phyloP scores from a whole-genome alignment of 2,329 filamentous ascomycete genomes.

The Neopestalotiopsis sp. region DNA sequence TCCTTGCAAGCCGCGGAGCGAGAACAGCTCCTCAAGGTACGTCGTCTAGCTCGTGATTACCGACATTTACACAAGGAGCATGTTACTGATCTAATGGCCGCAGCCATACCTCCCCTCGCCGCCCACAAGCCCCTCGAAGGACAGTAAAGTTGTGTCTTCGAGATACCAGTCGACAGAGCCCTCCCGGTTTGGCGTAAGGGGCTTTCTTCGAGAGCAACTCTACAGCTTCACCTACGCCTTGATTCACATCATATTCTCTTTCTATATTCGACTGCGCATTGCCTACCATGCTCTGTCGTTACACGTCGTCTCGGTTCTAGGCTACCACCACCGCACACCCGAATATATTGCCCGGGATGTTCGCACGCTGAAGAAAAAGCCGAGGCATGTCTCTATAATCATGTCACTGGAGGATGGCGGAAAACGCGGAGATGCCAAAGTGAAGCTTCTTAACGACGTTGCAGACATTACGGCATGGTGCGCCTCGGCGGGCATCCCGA shows the following conservation, averaged over 20 bases:
- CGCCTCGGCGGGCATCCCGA: constrained; percentile 84
- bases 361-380: constrained; percentile 72
- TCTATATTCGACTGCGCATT: constrained; percentile 84
- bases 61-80: background rate
- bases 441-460: constrained; percentile 86
- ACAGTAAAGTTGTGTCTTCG: constrained; percentile 29
- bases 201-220: constrained; percentile 65
- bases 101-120: constrained; percentile 43
- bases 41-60: background rate
- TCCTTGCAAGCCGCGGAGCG: constrained; percentile 48
- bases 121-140: constrained; percentile 18
- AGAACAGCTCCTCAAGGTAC: constrained; percentile 43
- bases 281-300: constrained; percentile 80
- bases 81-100: constrained; percentile 18
- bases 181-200: constrained; percentile 61
- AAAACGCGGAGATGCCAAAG: constrained; percentile 74
- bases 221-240: constrained; percentile 71
- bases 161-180: constrained; percentile 25
- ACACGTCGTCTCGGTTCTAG: constrained; percentile 79
- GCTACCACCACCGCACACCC: constrained; percentile 95
- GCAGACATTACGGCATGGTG: constrained; percentile 94
- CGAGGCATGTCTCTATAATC: constrained; percentile 87
- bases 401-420: constrained; percentile 75
- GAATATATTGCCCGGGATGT: constrained; percentile 92
- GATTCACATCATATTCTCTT: constrained; percentile 81